Evolutionary conservation across 345 rosid species (phyloP).

Genomic region (Rhizophora mangle): DNA sequence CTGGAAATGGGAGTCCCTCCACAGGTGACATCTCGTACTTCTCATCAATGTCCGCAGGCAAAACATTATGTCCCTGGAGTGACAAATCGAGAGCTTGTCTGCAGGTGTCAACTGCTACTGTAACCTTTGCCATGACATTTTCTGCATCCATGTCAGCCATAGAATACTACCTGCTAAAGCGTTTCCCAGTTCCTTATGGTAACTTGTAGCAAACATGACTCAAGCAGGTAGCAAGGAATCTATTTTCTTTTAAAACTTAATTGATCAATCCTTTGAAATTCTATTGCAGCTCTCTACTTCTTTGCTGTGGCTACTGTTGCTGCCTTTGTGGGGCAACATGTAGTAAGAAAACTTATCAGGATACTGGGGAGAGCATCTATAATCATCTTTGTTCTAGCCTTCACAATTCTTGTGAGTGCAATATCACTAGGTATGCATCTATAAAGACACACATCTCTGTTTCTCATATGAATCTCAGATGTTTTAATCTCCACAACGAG

Average conservation of each 20-base stretch:
- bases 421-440: slow-evolving; percentile 11
- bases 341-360: slow-evolving; percentile 15
- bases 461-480: neutral
- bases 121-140: slow-evolving; percentile 84
- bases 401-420: slow-evolving; percentile 24
- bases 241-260: neutral
- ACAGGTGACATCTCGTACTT: slow-evolving; percentile 16
- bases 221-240: neutral
- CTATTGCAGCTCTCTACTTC: slow-evolving; percentile 23
- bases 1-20: slow-evolving; percentile 46
- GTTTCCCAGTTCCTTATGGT: slow-evolving; percentile 83
- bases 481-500: neutral
- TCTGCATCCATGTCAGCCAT: slow-evolving; percentile 87
- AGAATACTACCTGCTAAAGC: slow-evolving; percentile 74
- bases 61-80: neutral
- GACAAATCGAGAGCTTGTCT: neutral
- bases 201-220: neutral
- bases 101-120: slow-evolving; percentile 81
- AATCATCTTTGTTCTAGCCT: slow-evolving; percentile 26
- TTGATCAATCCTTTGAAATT: neutral
- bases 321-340: slow-evolving; percentile 21
- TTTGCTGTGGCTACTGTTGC: slow-evolving; percentile 23
- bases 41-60: neutral
- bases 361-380: slow-evolving; percentile 27
- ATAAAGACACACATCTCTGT: neutral